Evolutionary conservation across 2,329 filamentous ascomycete species (phyloP).

Genomic region (Claviceps africana): DNA sequence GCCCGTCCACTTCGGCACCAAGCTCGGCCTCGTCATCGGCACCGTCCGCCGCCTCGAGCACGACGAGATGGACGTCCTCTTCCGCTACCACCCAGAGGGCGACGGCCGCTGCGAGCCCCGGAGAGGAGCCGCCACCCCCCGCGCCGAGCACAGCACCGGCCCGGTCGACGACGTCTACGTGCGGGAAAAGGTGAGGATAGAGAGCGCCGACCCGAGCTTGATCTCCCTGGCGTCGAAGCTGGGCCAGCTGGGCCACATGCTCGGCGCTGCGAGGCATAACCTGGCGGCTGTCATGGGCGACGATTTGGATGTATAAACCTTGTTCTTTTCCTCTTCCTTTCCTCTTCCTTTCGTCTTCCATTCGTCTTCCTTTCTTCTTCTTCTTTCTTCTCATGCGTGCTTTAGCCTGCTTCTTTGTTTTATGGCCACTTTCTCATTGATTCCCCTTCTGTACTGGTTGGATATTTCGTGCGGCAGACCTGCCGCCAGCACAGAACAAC

Average conservation of each 20-base stretch:
- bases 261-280: conserved; percentile 56
- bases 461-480: too few relatives aligned
- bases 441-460: not conserved
- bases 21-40: conserved; percentile 56
- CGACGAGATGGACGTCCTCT: conserved; percentile 68
- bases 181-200: conserved; percentile 76
- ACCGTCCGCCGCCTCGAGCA: conserved; percentile 52
- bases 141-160: conserved; percentile 11
- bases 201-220: conserved; percentile 76
- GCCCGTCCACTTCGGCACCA: conserved; percentile 47
- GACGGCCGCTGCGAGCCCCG: conserved; percentile 14
- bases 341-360: not conserved
- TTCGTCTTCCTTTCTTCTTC: not conserved
- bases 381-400: not conserved
- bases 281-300: conserved; percentile 66
- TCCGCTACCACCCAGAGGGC: conserved; percentile 40
- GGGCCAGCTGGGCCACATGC: conserved; percentile 58
- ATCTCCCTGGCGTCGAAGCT: conserved; percentile 76
- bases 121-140: conserved; percentile 11
- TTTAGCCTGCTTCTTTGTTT: not conserved
- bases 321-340: not conserved
- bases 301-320: conserved; percentile 15
- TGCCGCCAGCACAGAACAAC: too few relatives aligned
- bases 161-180: conserved; percentile 55
- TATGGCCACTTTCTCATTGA: not conserved